Evolutionary conservation across 2,329 filamentous ascomycete genomes (phyloP).

Genomic region (Trichoderma harzianum): DNA sequence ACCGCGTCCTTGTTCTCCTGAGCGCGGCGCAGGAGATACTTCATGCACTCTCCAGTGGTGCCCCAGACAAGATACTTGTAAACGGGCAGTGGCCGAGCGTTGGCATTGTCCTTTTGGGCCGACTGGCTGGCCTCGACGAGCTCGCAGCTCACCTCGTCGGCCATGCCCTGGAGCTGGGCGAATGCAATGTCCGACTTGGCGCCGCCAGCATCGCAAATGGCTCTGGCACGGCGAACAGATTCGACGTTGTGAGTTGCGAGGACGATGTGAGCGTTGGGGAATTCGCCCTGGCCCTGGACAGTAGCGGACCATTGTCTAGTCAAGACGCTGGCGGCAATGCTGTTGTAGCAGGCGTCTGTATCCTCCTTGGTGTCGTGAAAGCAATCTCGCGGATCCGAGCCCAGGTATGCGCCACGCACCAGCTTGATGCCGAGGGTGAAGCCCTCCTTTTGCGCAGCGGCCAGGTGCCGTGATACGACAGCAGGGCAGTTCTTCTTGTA

Average conservation of each 20-base stretch:
- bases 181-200: conserved; percentile 41
- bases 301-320: conserved; percentile 45
- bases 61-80: conserved; percentile 72
- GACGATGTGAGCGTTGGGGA: conserved; percentile 61
- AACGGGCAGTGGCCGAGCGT: conserved; percentile 48
- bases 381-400: conserved; percentile 64
- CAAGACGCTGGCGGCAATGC: conserved; percentile 64
- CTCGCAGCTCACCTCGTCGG: conserved; percentile 80
- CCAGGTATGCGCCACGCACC: conserved; percentile 71
- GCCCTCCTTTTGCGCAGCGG: conserved; percentile 52
- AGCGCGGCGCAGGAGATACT: conserved; percentile 62
- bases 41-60: conserved; percentile 75
- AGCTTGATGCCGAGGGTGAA: conserved; percentile 73
- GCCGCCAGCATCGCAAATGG: conserved; percentile 45
- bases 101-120: conserved; percentile 26
- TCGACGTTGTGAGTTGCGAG: conserved; percentile 80
- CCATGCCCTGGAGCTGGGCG: conserved; percentile 89
- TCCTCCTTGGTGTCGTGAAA: conserved; percentile 70
- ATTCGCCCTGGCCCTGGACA: conserved; percentile 40
- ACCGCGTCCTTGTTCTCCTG: conserved; percentile 74
- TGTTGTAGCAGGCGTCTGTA: conserved; percentile 71
- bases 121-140: conserved; percentile 41
- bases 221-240: conserved; percentile 59
- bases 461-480: conserved; percentile 58
- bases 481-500: conserved; percentile 64